A percentile compares a stretch with the other conserved stretches of the same genome.
phyloP scores from a whole-genome alignment of 371 early-diverging fungal species.

The Syncephalis plumigaleata region DNA sequence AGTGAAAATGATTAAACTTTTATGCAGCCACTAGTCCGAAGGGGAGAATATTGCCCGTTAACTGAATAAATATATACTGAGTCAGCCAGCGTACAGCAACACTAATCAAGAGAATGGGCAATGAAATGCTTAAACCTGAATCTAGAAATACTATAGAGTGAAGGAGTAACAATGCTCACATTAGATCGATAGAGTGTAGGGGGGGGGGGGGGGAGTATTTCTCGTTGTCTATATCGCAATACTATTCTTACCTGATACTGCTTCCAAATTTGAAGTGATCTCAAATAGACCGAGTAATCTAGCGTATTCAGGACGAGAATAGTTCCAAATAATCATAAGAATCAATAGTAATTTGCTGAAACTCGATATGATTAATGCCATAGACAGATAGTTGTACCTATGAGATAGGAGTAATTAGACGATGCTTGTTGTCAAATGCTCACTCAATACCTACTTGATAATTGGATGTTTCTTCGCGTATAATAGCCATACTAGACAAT shows the following conservation, averaged over 20 bases:
- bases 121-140: no score
- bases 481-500: constrained; percentile 15
- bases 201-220: no score
- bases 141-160: no score
- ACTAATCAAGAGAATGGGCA: no score
- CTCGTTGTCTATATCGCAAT: no score
- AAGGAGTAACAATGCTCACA: no score
- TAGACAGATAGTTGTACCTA: constrained; percentile 46
- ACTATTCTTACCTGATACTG: constrained; percentile 46
- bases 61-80: no score
- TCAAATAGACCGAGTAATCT: constrained; percentile 62
- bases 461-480: constrained; percentile 10
- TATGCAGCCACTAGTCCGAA: no score
- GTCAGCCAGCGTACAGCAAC: no score
- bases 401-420: neutral
- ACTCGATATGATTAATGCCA: constrained; percentile 67
- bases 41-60: no score
- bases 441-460: constrained; percentile 7
- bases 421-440: neutral
- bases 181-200: no score
- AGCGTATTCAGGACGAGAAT: constrained; percentile 62
- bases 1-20: no score
- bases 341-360: constrained; percentile 83
- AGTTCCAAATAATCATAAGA: constrained; percentile 90
- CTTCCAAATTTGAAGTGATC: constrained; percentile 69